Base-by-base conservation (phyloP, 345 rosid genomes). In the Sonneratia caseolaris region DNA sequence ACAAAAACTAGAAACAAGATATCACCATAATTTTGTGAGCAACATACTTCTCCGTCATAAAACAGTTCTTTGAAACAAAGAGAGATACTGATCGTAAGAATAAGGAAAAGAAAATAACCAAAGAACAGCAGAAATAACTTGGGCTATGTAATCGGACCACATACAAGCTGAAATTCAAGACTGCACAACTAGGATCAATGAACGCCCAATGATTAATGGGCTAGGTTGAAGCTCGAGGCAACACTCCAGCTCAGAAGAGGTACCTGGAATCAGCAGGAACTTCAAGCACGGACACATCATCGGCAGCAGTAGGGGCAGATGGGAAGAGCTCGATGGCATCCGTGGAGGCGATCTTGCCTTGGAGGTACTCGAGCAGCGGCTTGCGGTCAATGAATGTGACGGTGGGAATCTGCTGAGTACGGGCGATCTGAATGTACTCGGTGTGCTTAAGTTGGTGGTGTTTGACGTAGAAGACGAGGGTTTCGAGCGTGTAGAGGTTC, bases 301-400 rank as follows among this genome's bases (percentile, higher is more conserved):
- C 12, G 10, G 61, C 45, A 18, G 51, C 70, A 42, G 74, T 53
- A 38, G 74, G 73, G 62, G 86, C 84, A 38, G 87, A 85, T 40
- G 82, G 82, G 61, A 88, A 93, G 77, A 83, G 86, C 37, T 87
- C 97, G 64, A 90, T 84, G 70, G 97, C 85, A 64, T 89, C 97
- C 32, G 92, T 76, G 55, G 91, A 78, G 64, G 49, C 72, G 57
- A 84, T 79, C 71, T 79, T 84, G 0, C 97, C 97, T 53, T 89
- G 80, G 79, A 95, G 93, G 81, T 86, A 92, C n/a, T 90, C 97
- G 51, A 87, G 82, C 18, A 91, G 85, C 37, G 96, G 97, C 66
- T 95, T 92, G 65, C 97, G 89, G 79, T 95, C 97, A 65, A 88
- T 83, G 78, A 87, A 75, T 21, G 93, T 89, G 32, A 95, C 89